Base-by-base conservation (phyloP, 192 early-diverging fungal species). In the Coemansia sp. region DNA sequence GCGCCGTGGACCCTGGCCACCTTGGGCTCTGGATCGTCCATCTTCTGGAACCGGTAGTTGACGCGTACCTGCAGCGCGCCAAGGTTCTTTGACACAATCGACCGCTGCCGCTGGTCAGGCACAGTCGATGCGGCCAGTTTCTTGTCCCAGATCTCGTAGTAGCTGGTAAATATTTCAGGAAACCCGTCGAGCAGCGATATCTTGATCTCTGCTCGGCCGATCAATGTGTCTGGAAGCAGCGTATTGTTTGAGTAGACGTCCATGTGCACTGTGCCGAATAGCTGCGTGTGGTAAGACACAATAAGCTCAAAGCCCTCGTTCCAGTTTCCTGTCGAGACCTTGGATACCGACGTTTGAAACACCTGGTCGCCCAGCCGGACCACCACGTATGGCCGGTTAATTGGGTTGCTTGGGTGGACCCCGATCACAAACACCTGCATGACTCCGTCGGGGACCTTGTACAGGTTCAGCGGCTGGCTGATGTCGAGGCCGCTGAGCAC, bases 91-190 rank as follows among this genome's bases (percentile, higher is more conserved):
- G 84, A 87, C 6, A 87, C 59, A 0, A 83, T 64, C 35, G 82
- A 70, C 21, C 67, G 62, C 58, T 77, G 83, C 48, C 60, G 72
- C 27, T 85, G 74, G 23, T 84, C 81, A 9, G 86, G 84, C 45
- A 84, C 84, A 6, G 85, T 86, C 28, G 85, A 83, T 6, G 72
- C 69, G 0, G 89, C 77, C 57, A 84, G 67, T 50, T 83, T 87
- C 54, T 83, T 80, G 62, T 90, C 87, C 89, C 89, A 90, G 25
- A 90, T 86, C 56, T 90, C 89, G 58, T 89, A 89, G 56, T 87
- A 90, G 62, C 81, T 87, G 18, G 83, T 85, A 47, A 89, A 89
- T n/a, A 82, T 75, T 35, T 84, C 80, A 2, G 89, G 89, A 47
- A 91, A 80, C 3, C 84, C 83, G 9, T 83, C 74, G 6, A 91